phyloP scores from a whole-genome alignment of 2,329 filamentous ascomycete genomes.

The Tympanopsis confertula region DNA sequence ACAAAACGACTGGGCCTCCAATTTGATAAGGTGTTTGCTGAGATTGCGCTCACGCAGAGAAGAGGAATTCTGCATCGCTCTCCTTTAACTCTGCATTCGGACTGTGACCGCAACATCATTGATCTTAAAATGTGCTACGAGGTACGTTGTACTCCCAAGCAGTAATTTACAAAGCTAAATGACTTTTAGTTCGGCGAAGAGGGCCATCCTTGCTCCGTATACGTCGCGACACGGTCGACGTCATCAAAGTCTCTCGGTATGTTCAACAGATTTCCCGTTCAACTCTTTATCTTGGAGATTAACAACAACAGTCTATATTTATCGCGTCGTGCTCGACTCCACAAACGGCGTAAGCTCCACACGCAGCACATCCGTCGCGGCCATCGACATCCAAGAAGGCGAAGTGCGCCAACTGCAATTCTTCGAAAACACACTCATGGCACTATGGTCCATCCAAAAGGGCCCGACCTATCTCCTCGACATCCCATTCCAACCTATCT shows the following conservation, averaged over 20 bases:
- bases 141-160: no score
- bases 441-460: constrained; percentile 21
- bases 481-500: not conserved
- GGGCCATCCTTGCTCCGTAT: not conserved
- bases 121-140: constrained; percentile 36
- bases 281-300: not conserved
- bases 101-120: constrained; percentile 4
- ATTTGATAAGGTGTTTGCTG: constrained; percentile 27
- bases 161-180: no score
- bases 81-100: constrained; percentile 24
- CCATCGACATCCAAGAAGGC: not conserved
- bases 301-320: constrained; percentile 19
- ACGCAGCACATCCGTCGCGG: not conserved
- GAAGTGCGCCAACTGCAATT: constrained; percentile 32
- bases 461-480: not conserved
- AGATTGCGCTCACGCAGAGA: constrained; percentile 31
- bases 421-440: constrained; percentile 33
- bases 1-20: constrained; percentile 25
- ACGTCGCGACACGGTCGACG: not conserved
- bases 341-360: constrained; percentile 23
- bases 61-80: constrained; percentile 28
- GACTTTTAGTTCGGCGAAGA: not conserved
- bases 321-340: constrained; percentile 20
- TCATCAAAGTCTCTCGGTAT: constrained; percentile 12
- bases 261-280: constrained; percentile 4